Conservation (phyloP, 495 filamentous ascomycete species). For the Thermothielavioides terrestris region DNA sequence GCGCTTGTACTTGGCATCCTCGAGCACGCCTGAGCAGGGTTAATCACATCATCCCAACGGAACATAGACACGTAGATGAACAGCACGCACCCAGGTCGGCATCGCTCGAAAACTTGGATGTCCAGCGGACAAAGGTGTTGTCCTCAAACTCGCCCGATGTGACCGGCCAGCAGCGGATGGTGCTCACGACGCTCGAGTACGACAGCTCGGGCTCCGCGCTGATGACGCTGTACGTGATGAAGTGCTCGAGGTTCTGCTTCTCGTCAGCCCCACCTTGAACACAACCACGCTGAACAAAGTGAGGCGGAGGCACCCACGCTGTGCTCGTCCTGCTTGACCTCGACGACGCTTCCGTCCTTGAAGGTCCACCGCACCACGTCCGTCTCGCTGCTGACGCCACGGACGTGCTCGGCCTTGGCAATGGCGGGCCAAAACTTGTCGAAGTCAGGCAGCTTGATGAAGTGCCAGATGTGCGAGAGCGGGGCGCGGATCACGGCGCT, state of each 20-base stretch:
- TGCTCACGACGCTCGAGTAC: slow-evolving; percentile 55
- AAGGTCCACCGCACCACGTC: slow-evolving; percentile 58
- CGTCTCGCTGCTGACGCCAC: slow-evolving; percentile 51
- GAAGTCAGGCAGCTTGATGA: slow-evolving; percentile 57
- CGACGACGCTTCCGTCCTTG: slow-evolving; percentile 51
- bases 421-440: slow-evolving; percentile 52
- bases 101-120: slow-evolving; percentile 56
- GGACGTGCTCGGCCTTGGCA: slow-evolving; percentile 46
- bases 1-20: slow-evolving; percentile 66
- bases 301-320: slow-evolving; percentile 36
- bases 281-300: background rate
- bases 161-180: slow-evolving; percentile 51
- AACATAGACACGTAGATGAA: background rate
- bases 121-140: slow-evolving; percentile 55
- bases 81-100: slow-evolving; percentile 52
- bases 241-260: slow-evolving; percentile 55
- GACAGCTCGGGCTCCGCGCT: slow-evolving; percentile 47
- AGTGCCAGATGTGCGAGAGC: slow-evolving; percentile 56
- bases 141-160: slow-evolving; percentile 52
- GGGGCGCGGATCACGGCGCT: slow-evolving; percentile 56
- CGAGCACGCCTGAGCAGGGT: slow-evolving; percentile 47
- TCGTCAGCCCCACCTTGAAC: background rate
- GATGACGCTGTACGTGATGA: slow-evolving; percentile 62
- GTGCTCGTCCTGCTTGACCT: slow-evolving; percentile 66
- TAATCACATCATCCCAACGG: slow-evolving; percentile 5